Percentiles rank a stretch among this genome's conserved stretches.
phyloP scores from a whole-genome alignment of 495 filamentous ascomycete genomes.

The Penicillium steckii region DNA sequence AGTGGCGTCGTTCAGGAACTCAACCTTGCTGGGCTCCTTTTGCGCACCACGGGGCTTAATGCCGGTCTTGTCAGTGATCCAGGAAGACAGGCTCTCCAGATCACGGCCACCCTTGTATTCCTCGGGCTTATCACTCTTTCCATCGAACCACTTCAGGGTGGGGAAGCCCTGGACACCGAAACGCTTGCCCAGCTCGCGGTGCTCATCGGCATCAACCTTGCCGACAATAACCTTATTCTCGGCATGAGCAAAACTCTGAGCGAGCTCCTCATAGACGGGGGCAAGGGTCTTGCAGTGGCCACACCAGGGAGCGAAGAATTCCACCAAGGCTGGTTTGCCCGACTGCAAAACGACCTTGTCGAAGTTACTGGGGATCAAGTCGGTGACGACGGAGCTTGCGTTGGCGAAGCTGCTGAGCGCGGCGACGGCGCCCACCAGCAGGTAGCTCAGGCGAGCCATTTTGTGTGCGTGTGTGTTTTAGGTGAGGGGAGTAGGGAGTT shows the following conservation, averaged over 20 bases:
- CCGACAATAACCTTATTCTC: constrained; percentile 84
- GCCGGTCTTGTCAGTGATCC: constrained; percentile 87
- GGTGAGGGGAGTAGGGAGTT: constrained; percentile 1
- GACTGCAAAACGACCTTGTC: constrained; percentile 84
- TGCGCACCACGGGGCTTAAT: constrained; percentile 70
- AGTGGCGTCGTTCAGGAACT: constrained; percentile 73
- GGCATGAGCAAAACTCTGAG: constrained; percentile 63
- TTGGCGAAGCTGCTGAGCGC: constrained; percentile 41
- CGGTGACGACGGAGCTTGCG: constrained; percentile 62
- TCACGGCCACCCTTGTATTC: constrained; percentile 88
- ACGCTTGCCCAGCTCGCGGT: constrained; percentile 76
- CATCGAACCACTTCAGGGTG: constrained; percentile 97
- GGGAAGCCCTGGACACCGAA: constrained; percentile 95
- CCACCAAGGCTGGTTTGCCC: constrained; percentile 93
- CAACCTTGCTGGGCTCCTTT: constrained; percentile 68
- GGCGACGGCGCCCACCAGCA: constrained; percentile 44
- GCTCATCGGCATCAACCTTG: constrained; percentile 92
- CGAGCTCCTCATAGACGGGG: constrained; percentile 94
- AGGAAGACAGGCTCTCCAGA: constrained; percentile 76
- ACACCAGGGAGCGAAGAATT: constrained; percentile 99
- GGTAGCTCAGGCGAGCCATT: constrained; percentile 49
- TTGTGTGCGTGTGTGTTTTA: constrained; percentile 13
- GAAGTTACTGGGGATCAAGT: constrained; percentile 87
- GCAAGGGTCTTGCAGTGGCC: constrained; percentile 98
- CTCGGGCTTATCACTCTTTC: constrained; percentile 82